Evolutionary conservation across 2,329 filamentous ascomycete species (phyloP).

Genomic region (Hypoxylon sp.): DNA sequence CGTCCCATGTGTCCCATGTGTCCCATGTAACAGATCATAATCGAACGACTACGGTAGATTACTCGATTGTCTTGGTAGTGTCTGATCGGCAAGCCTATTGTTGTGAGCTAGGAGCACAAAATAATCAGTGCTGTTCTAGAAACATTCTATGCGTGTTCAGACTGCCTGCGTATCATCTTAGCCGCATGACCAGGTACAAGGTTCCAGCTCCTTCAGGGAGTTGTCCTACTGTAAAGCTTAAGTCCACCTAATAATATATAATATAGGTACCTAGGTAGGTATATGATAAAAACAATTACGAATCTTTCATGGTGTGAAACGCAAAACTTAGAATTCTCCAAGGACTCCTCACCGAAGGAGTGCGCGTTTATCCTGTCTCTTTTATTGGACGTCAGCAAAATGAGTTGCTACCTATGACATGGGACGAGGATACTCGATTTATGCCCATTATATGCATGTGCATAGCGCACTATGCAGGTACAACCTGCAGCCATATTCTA

Average conservation of each 20-base stretch:
- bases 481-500: not conserved
- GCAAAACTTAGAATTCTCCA: not conserved
- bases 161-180: conserved; percentile 7
- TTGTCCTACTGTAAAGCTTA: not conserved
- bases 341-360: no score
- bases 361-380: no score
- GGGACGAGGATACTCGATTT: no score
- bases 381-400: no score
- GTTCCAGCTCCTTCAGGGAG: not conserved
- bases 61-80: not conserved
- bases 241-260: not conserved
- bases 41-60: not conserved
- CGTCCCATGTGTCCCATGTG: not conserved
- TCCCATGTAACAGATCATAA: conserved; percentile 1
- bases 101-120: conserved; percentile 5
- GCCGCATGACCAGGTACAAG: not conserved
- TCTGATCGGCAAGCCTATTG: not conserved
- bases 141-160: conserved; percentile 3
- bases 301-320: not conserved
- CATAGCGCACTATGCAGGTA: not conserved
- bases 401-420: no score
- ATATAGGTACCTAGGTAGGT: not conserved
- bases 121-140: conserved; percentile 15
- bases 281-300: not conserved
- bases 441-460: not conserved